phyloP scores from a whole-genome alignment of 148 eudicot species.

The Cornus florida region DNA sequence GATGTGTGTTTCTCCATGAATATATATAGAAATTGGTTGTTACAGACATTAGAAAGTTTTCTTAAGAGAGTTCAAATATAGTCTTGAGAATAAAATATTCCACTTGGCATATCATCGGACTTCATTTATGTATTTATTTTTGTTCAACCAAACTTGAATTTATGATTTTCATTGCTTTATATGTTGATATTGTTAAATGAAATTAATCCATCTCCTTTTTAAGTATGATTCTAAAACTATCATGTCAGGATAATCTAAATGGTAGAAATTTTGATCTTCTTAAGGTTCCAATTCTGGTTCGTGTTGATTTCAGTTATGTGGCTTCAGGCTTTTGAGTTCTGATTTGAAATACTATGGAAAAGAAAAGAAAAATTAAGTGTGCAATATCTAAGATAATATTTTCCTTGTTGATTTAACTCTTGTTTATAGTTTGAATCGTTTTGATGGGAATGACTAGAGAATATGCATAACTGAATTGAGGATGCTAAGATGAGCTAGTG shows the following conservation, averaged over 20 bases:
- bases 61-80: neutral
- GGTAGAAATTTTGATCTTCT: neutral
- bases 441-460: neutral
- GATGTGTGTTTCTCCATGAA: neutral
- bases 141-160: neutral
- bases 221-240: neutral
- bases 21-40: neutral
- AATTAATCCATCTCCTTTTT: neutral
- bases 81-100: neutral
- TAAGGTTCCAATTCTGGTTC: neutral
- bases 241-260: neutral
- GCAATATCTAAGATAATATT: neutral
- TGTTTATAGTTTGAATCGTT: neutral
- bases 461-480: neutral
- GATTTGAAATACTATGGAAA: neutral
- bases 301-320: neutral
- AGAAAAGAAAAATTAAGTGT: neutral
- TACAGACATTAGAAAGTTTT: neutral
- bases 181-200: neutral
- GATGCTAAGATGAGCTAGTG: neutral
- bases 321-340: neutral
- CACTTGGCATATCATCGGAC: neutral
- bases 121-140: neutral
- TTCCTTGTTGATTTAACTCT: neutral
- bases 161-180: neutral